These are phyloP conservation scores for Fraxinus platypoda DNA, from an alignment of 305 asterid genomes.

Conservation along the genomic window DNA sequence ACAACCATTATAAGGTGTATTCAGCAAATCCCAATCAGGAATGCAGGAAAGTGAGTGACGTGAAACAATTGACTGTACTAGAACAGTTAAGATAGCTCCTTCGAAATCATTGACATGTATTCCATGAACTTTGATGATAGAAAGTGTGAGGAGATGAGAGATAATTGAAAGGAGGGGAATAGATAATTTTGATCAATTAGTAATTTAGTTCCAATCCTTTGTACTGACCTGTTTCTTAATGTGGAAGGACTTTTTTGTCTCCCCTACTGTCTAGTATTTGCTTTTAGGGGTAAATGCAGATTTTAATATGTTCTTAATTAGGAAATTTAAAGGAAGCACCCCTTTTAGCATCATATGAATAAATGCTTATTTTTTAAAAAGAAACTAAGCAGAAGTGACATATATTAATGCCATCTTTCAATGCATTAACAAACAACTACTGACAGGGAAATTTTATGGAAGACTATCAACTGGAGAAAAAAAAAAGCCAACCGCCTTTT, in stretches of 20 bases:
- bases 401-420: background rate
- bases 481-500: background rate
- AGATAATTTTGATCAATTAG: background rate
- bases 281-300: background rate
- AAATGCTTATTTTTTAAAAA: background rate
- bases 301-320: background rate
- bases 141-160: background rate
- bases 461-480: background rate
- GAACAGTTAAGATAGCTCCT: background rate
- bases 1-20: background rate
- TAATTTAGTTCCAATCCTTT: background rate
- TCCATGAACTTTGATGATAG: background rate
- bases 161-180: background rate
- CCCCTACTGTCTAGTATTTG: background rate
- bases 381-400: background rate
- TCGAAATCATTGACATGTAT: background rate
- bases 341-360: background rate
- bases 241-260: background rate
- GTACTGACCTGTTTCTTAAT: background rate
- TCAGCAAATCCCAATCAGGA: background rate
- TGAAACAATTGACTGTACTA: background rate
- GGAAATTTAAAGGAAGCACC: background rate
- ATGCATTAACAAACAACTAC: background rate
- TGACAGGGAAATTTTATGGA: background rate
- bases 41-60: background rate